Conservation (phyloP, 306 rosid genomes). For the Dicorynia guianensis region DNA sequence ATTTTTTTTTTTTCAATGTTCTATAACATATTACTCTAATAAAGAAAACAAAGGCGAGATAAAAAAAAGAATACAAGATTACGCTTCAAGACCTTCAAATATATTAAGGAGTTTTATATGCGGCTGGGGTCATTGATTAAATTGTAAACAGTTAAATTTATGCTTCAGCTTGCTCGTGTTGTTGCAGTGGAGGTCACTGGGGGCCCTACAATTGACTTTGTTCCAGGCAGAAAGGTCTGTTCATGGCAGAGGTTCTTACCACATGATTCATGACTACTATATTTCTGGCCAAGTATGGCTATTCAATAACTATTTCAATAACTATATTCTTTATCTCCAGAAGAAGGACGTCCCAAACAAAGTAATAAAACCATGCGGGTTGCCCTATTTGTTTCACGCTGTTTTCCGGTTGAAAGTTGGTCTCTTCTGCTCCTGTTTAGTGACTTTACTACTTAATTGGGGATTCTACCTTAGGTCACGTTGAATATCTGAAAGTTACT, state of each 20-base stretch:
- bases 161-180: conserved; percentile 86
- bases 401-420: no score
- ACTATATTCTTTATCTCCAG: conserved; percentile 47
- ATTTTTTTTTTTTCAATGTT: no score
- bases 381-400: background rate
- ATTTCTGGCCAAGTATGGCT: background rate
- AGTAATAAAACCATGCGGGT: conserved; percentile 45
- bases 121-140: conserved; percentile 8
- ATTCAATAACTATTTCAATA: conserved; percentile 9
- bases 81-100: no score
- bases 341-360: conserved; percentile 77
- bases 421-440: background rate
- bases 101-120: background rate
- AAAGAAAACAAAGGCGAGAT: no score
- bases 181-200: conserved; percentile 92
- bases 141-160: conserved; percentile 1
- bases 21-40: no score
- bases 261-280: background rate
- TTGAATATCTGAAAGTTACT: no score
- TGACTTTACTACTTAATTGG: background rate
- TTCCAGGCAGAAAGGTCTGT: conserved; percentile 85
- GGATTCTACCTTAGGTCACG: background rate
- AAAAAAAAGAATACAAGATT: no score
- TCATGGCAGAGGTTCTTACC: conserved; percentile 7
- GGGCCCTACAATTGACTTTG: conserved; percentile 79